phyloP scores from a whole-genome alignment of 2,329 filamentous ascomycete species.

The Aspergillus proliferans region DNA sequence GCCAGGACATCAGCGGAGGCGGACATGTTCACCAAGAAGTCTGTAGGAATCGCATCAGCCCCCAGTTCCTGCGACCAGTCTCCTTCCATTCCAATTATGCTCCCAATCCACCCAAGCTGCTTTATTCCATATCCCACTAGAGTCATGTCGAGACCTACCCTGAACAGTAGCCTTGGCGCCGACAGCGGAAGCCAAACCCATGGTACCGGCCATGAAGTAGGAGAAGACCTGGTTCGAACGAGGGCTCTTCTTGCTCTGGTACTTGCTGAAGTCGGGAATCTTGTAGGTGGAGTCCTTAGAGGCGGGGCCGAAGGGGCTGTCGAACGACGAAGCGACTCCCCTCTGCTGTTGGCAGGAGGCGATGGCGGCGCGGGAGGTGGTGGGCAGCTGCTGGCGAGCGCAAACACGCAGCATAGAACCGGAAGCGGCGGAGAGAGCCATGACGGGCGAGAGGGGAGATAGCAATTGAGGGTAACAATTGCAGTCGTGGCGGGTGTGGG shows the following conservation, averaged over 20 bases:
- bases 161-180: conserved; percentile 97
- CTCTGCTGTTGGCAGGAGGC: conserved; percentile 38
- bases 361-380: conserved; percentile 36
- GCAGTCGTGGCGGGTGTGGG: conserved; percentile 14
- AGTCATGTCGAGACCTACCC: conserved; percentile 56
- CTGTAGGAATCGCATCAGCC: conserved; percentile 47
- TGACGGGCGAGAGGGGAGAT: conserved; percentile 30
- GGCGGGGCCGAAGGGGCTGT: conserved; percentile 51
- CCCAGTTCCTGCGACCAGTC: conserved; percentile 2
- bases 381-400: conserved; percentile 42
- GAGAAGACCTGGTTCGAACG: conserved; percentile 78
- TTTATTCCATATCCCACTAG: background rate
- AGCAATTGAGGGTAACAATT: conserved; percentile 23
- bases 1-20: conserved; percentile 96
- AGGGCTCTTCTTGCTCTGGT: conserved; percentile 64
- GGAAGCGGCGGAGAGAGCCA: conserved; percentile 59
- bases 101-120: background rate
- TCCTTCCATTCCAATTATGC: conserved; percentile 2
- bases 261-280: conserved; percentile 86
- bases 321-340: conserved; percentile 38
- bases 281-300: conserved; percentile 51
- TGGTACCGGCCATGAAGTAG: conserved; percentile 97
- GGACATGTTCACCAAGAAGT: conserved; percentile 99
- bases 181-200: conserved; percentile 85
- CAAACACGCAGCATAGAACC: conserved; percentile 61